These are phyloP conservation scores for Aureobasidium melanogenum DNA, from an alignment of 2,329 filamentous ascomycete species.

Conservation along the genomic window DNA sequence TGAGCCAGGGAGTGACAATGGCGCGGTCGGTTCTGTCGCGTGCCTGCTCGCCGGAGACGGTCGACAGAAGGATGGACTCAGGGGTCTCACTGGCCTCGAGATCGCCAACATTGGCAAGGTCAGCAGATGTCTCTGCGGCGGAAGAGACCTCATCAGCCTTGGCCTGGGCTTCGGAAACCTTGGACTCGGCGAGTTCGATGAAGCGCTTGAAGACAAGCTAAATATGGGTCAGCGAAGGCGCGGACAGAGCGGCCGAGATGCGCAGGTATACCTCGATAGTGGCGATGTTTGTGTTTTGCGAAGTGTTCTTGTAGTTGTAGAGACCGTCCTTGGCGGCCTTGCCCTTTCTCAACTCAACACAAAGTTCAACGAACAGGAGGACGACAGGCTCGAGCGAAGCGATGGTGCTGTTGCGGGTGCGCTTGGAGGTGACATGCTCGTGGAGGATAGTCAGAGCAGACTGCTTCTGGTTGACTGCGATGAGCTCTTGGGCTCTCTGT, in stretches of 20 bases:
- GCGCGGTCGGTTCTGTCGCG: constrained; percentile 94
- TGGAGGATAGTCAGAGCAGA: constrained; percentile 91
- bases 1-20: constrained; percentile 97
- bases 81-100: constrained; percentile 95
- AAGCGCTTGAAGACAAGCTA: constrained; percentile 92
- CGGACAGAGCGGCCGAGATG: not conserved
- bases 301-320: constrained; percentile 99
- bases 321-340: constrained; percentile 98
- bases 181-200: constrained; percentile 91
- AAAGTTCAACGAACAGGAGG: constrained; percentile 93
- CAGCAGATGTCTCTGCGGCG: constrained; percentile 64
- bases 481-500: constrained; percentile 89
- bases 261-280: constrained; percentile 71
- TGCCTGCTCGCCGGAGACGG: constrained; percentile 95
- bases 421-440: constrained; percentile 98
- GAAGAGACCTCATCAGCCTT: constrained; percentile 95
- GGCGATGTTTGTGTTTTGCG: constrained; percentile 95
- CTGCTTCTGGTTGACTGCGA: constrained; percentile 87
- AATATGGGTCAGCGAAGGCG: constrained; percentile 12
- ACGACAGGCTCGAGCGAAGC: constrained; percentile 94
- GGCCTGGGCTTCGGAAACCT: constrained; percentile 89
- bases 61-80: constrained; percentile 94
- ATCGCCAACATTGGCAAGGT: constrained; percentile 76
- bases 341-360: constrained; percentile 94
- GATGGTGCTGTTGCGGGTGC: constrained; percentile 95